phyloP scores from a whole-genome alignment of 306 rosid genomes.

The Styphnolobium japonicum region DNA sequence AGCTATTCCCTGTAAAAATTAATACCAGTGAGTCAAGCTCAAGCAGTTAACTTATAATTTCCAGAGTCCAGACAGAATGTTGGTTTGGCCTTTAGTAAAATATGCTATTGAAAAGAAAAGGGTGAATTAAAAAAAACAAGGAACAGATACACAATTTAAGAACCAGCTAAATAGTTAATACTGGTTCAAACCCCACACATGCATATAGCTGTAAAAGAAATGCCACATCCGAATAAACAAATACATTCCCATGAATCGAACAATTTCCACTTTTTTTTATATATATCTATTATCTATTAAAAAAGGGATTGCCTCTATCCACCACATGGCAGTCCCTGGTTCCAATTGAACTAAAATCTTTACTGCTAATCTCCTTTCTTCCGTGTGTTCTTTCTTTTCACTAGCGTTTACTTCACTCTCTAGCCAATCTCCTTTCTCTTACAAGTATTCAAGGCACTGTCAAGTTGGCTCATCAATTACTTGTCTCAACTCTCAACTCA shows the following conservation, averaged over 20 bases:
- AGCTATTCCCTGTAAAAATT: slow-evolving; percentile 63
- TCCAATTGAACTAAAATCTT: too few relatives aligned
- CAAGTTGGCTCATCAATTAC: too few relatives aligned
- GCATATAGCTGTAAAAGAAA: not conserved
- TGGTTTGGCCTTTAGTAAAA: not conserved
- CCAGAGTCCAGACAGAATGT: not conserved
- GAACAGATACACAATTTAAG: not conserved
- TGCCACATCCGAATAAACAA: not conserved
- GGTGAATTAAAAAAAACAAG: too few relatives aligned
- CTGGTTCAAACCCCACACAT: not conserved
- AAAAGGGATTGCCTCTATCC: too few relatives aligned
- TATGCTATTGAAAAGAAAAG: not conserved
- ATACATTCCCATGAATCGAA: not conserved
- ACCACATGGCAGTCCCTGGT: too few relatives aligned
- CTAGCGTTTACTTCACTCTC: too few relatives aligned
- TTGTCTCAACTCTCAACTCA: too few relatives aligned
- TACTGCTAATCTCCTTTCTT: too few relatives aligned
- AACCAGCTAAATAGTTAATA: not conserved
- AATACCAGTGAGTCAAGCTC: not conserved
- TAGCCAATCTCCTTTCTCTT: too few relatives aligned
- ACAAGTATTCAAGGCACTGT: too few relatives aligned
- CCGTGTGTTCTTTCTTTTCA: too few relatives aligned
- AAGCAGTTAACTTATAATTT: not conserved
- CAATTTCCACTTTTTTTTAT: not conserved
- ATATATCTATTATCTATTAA: too few relatives aligned